Percentiles rank a stretch among this genome's conserved stretches.
Evolutionary conservation across 345 rosid genomes (phyloP).

Genomic region (Aquilaria sinensis): DNA sequence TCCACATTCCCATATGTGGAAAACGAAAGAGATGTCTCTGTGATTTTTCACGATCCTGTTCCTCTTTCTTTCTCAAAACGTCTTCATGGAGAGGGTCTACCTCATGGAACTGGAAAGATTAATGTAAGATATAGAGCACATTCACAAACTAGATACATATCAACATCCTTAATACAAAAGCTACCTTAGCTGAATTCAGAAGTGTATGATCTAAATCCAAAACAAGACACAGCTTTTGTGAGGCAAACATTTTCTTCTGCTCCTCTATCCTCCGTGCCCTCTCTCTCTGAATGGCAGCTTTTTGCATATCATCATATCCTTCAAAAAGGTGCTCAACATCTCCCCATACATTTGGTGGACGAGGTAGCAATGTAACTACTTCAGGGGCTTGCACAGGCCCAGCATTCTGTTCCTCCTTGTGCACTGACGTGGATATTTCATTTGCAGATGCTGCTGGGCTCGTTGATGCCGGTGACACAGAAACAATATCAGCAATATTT

Average conservation of each 20-base stretch:
- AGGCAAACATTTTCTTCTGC: constrained; percentile 91
- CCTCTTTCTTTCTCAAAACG: constrained; percentile 86
- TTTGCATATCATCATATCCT: constrained; percentile 81
- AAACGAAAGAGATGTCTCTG: constrained; percentile 83
- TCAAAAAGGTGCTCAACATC: constrained; percentile 91
- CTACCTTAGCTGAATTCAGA: constrained; percentile 96
- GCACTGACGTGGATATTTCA: constrained; percentile 34
- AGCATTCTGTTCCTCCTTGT: constrained; percentile 27
- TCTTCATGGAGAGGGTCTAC: constrained; percentile 84
- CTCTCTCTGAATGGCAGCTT: constrained; percentile 90
- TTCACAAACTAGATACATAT: background rate
- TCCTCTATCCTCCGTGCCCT: constrained; percentile 90
- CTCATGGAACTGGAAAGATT: constrained; percentile 61
- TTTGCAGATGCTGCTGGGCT: constrained; percentile 27
- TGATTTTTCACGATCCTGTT: constrained; percentile 88
- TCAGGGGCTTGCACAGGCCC: constrained; percentile 30
- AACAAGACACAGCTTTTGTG: constrained; percentile 86
- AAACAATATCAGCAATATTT: constrained; percentile 49
- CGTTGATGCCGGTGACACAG: constrained; percentile 48
- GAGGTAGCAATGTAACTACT: constrained; percentile 34
- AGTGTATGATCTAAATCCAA: constrained; percentile 98
- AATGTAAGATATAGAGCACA: background rate
- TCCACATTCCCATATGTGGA: constrained; percentile 99
- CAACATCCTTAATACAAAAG: constrained; percentile 1
- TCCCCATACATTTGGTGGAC: constrained; percentile 64